Base-by-base conservation (phyloP, 495 filamentous ascomycete genomes). In the Aspergillus sclerotiicarbonarius region DNA sequence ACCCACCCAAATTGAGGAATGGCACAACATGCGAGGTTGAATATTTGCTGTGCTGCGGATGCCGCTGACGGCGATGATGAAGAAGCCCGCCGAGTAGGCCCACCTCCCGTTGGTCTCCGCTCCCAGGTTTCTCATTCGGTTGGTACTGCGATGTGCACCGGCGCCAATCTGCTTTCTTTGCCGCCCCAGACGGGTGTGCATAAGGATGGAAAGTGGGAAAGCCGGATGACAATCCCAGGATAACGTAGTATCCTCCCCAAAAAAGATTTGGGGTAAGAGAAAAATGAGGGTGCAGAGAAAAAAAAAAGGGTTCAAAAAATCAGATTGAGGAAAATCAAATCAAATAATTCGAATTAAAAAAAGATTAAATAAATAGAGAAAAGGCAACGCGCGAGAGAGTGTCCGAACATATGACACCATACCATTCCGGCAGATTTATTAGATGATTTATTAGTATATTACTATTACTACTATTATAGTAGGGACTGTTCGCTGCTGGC, bases 81-180 rank as follows among this genome's bases (percentile, higher is more conserved):
- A 51, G 33, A 37, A 53, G 51, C 20, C 45, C 20, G 16, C 45
- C 46, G 15, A 45, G 41, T 31, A 45, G 53, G 58, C 54, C 60
- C 63, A 61, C 59, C 63, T 58, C 25, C 62, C 56, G 53, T 44
- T 56, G 44, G 49, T 54, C 54, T 58, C 51, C 54, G 53, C 46
- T 50, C 43, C 33, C 39, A 54, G 29, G 31, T 32, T 54, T 54
- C 51, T 37, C 54, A 51, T 29, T 56, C 29, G 32, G 8, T 49
- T 41, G 44, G 59, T 60, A 62, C 53, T 57, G 59, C 58, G 55
- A 57, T 62, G 53, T 57, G 53, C 59, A 61, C 61, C 49, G 43
- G 56, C 44, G 60, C 55, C 56, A 62, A 59, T 56, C 44, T 62
- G 55, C 15, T 47, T 58, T 50, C 33, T 25, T 56, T 55, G 31